Evolutionary conservation across 2,329 filamentous ascomycete genomes (phyloP), one percentile per base, ranked within the genome.

Genomic region (Aureobasidium sp.): DNA sequence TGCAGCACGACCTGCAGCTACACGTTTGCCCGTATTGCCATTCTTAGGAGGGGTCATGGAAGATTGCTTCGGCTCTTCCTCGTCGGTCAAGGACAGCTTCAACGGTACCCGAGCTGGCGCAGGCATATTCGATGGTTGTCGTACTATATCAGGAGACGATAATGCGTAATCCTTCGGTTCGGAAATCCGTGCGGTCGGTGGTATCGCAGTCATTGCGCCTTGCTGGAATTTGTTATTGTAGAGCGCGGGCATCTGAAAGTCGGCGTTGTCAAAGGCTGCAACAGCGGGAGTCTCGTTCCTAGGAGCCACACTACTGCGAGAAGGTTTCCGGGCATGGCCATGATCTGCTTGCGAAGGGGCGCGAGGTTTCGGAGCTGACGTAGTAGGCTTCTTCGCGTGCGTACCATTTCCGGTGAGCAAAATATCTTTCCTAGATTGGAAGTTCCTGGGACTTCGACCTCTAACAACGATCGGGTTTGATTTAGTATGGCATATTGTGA

Each of bases 401-500:
- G 87, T 86, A 27, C 87, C 87, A 66, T 88, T 90, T 16, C 89
- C 90, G 59, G 91, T 83, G 50, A 97, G 81, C 2, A 93, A 91
- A 64, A 96, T 88, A 73, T 97, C 93, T 74, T 96, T 97, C 58
- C 93, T 83, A 10, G 91, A 89, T 74, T 96, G 91, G 74, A 97
- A 97, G 74, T 97, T 97, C 41, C 93, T 84, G 4, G 93, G 93
- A 74, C 92, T 97, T 68, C 93, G 85, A 39, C 93, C 93, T 64
- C 93, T 88, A 34, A 97, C 93, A 60, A 97, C 95, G 67, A 97
- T 93, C 2, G 93, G 90, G 1, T 91, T 89, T 0, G 93, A 97
- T 34, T 87, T 87, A 16, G 91, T 86, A 74, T 97, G 92, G 57
- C 88, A 89, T 57, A 97, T 81, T 8, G 90, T 83, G 37, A 91